Evolutionary conservation across 148 eudicot species (phyloP), one percentile per base, ranked within the genome.

Genomic region (Camellia granthamiana): DNA sequence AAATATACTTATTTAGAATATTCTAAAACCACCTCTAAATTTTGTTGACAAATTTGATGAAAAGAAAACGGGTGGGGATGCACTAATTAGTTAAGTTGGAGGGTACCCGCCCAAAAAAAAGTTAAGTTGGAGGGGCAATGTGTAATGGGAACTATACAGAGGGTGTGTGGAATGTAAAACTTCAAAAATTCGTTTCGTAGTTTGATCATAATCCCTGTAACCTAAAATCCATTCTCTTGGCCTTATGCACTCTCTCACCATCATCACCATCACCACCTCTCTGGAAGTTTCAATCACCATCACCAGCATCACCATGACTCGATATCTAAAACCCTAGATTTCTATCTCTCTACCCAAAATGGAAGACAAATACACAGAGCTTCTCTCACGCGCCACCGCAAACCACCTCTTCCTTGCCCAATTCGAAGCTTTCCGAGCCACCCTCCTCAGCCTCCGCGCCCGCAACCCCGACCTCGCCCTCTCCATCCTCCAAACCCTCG

Each of bases 341-440:
- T 51, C 56, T 72, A 15, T 47, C 16, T 65, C 61, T 18, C 38
- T 5, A 60, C 30, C 72, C 38, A 1, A 30, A 41, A 82, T 82
- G 90, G 86, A 80, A 43, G 94, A 90, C 86, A 90, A 84, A 77
- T 94, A 93, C 82, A 88, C 90, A 0, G 78, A 77, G 7, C 85
- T 92, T 3, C 93, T 96, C 49, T 79, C 89, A 16, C 88, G 83
- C 54, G 89, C 88, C 21, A 72, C 92, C 11, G 88, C 88, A 1
- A 96, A 96, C 85, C 99, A 96, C 85, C 89, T 96, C 10, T 89
- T 89, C 77, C 85, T 96, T n/a, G 87, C 87, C 21, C 99, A 96
- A 81, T 91, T 96, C 89, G 99, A 96, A 77, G 89, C 98, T 5
- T 90, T 92, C 69, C 91, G 99, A 55, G 97, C 99, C 61, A 92